Conservation (phyloP, 2,329 filamentous ascomycete genomes). For the Fusarium liriodendri region DNA sequence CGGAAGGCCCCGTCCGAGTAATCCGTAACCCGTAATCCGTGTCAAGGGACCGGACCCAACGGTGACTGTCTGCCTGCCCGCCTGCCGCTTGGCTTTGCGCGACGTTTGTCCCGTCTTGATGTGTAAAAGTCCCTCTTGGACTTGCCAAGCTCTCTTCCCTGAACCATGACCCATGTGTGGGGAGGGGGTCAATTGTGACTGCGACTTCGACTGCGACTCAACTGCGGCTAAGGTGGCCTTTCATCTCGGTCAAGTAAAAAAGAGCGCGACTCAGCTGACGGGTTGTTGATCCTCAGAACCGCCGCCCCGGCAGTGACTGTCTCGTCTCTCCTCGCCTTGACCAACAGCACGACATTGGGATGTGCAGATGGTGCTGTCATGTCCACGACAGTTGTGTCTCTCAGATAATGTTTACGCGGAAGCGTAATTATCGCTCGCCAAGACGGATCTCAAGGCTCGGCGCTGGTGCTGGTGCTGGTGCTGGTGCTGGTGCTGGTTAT, state of each 20-base stretch:
- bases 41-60: background rate
- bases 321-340: background rate
- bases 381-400: background rate
- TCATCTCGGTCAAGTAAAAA: slow-evolving; percentile 14
- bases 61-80: background rate
- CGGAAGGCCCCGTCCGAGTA: background rate
- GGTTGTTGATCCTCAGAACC: background rate
- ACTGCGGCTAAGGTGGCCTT: background rate
- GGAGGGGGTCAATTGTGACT: background rate
- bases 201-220: background rate
- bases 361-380: background rate
- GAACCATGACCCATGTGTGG: background rate
- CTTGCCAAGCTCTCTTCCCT: background rate
- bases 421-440: slow-evolving; percentile 25
- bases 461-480: slow-evolving; percentile 17
- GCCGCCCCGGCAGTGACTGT: background rate
- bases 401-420: background rate
- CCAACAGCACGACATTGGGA: background rate
- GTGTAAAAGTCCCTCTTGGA: background rate
- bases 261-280: background rate
- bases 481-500: background rate
- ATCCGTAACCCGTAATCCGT: slow-evolving; percentile 1
- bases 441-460: slow-evolving; percentile 31
- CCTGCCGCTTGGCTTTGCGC: background rate
- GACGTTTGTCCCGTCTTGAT: background rate